Base-by-base conservation (phyloP, 192 early-diverging fungal genomes). In the Backusella parvicylindrica region DNA sequence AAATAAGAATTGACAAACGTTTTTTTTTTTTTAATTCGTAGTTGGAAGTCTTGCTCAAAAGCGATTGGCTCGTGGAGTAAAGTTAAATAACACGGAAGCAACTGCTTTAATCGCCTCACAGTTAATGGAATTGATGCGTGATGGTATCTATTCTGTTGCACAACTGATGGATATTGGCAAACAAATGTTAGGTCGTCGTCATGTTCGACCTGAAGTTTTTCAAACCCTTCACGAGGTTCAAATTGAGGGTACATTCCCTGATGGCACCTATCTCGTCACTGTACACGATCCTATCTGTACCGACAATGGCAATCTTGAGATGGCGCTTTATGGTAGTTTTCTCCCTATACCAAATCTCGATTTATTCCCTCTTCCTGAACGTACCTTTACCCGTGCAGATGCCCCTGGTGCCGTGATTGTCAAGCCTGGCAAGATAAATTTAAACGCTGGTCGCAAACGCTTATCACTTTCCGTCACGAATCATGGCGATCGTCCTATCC, bases 211-310 rank as follows among this genome's bases (percentile, higher is more conserved):
- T 0, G 87, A 89, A 9, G 95, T 95, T 12, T 82, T 88, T 0
- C 82, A 89, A 63, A 90, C 86, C 0, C 76, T 99, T 31, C 82
- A 89, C 64, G 92, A 95, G 68, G 95, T 98, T 35, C 94, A 96
- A 75, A 87, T 97, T 2, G 96, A 97, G 77, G 95, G 95, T 12
- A 94, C 93, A n/a, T 97, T 98, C 73, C 91, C 86, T 7, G 95
- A 97, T 73, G 97, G 97, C 13, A 96, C 95, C 0, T 97, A 97
- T 79, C 86, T 99, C 3, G 94, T 98, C 7, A 98, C 97, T 0
- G 92, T 99, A 7, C 96, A 97, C 70, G 88, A 95, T 56, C 97
- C 97, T 11, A 95, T 99, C 73, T 88, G 91, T 69, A 89, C 89
- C 5, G 82, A 88, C n/a, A 89, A 92, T 73, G 96, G 95, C 33